phyloP scores from a whole-genome alignment of 2,329 filamentous ascomycete species.

The Cucurbitaria berberidis region DNA sequence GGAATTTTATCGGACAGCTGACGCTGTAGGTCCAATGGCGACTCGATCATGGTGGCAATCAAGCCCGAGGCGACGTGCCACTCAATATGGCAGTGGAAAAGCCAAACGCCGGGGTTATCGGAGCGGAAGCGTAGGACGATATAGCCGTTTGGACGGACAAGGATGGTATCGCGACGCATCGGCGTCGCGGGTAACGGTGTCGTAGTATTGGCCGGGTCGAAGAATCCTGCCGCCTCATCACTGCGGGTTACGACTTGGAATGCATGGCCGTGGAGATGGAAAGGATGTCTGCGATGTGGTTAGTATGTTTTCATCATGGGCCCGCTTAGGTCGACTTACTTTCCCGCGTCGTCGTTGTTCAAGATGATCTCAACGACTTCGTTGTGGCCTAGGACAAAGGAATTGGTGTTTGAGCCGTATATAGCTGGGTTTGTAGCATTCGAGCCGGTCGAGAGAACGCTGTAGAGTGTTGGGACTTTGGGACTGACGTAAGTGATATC shows the following conservation, averaged over 20 bases:
- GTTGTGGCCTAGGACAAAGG: slow-evolving; percentile 70
- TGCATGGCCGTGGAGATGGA: slow-evolving; percentile 69
- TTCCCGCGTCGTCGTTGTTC: slow-evolving; percentile 76
- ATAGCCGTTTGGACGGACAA: slow-evolving; percentile 61
- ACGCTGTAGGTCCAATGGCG: slow-evolving; percentile 64
- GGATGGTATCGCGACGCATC: slow-evolving; percentile 61
- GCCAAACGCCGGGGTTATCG: slow-evolving; percentile 55
- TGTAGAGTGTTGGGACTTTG: slow-evolving; percentile 82
- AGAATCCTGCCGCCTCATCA: slow-evolving; percentile 50
- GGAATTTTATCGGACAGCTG: slow-evolving; percentile 63
- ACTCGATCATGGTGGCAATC: slow-evolving; percentile 59
- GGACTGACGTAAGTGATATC: slow-evolving; percentile 76
- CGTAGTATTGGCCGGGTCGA: slow-evolving; percentile 50
- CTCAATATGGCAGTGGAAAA: slow-evolving; percentile 47
- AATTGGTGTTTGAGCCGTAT: slow-evolving; percentile 60
- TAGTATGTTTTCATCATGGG: slow-evolving; percentile 56
- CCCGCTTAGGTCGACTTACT: slow-evolving; percentile 53
- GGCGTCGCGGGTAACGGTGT: slow-evolving; percentile 38
- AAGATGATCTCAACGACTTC: slow-evolving; percentile 75
- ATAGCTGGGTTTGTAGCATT: slow-evolving; percentile 53
- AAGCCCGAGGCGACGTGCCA: slow-evolving; percentile 55
- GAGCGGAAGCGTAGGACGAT: slow-evolving; percentile 62
- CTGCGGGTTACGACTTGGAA: slow-evolving; percentile 47
- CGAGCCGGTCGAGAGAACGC: slow-evolving; percentile 67
- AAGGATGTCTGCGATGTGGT: slow-evolving; percentile 57